These are phyloP conservation scores for Dittrichia graveolens DNA, from an alignment of 129 eudicot species.

Conservation along the genomic window DNA sequence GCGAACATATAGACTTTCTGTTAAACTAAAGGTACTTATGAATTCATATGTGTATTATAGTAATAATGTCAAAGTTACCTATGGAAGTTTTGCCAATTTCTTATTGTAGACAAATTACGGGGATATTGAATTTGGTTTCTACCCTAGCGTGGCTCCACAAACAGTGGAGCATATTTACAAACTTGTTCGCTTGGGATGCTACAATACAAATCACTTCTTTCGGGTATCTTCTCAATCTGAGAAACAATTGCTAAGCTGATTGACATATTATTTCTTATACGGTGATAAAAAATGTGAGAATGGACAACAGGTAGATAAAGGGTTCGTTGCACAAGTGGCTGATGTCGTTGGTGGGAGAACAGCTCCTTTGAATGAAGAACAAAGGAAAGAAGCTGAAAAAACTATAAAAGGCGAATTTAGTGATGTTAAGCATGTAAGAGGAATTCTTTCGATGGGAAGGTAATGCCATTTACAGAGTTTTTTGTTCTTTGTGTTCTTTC, in stretches of 20 bases:
- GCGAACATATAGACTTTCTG: neutral
- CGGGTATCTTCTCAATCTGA: conserved; percentile 53
- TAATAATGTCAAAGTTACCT: neutral
- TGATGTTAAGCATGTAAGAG: conserved; percentile 94
- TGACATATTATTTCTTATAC: conserved; percentile 16
- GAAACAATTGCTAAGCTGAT: neutral
- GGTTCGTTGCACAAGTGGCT: conserved; percentile 99
- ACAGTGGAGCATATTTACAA: conserved; percentile 96
- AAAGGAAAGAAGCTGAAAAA: conserved; percentile 78
- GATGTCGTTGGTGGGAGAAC: conserved; percentile 87
- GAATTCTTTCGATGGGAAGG: conserved; percentile 99
- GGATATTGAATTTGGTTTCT: conserved; percentile 98
- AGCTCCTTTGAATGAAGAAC: conserved; percentile 95
- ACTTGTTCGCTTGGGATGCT: conserved; percentile 95
- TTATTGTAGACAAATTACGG: conserved; percentile 83
- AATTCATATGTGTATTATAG: neutral
- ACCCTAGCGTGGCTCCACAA: conserved; percentile 83
- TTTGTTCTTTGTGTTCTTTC: too few relatives aligned
- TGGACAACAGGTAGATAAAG: conserved; percentile 81
- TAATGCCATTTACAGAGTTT: conserved; percentile 26
- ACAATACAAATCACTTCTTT: conserved; percentile 95
- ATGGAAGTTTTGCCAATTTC: neutral
- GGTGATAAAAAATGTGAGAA: conserved; percentile 2
- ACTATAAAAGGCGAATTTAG: conserved; percentile 93
- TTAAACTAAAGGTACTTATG: neutral